Evolutionary conservation across 176 grass and related monocot species (phyloP), one percentile per base, ranked within the genome.

Genomic region (Aegilops umbellulata): DNA sequence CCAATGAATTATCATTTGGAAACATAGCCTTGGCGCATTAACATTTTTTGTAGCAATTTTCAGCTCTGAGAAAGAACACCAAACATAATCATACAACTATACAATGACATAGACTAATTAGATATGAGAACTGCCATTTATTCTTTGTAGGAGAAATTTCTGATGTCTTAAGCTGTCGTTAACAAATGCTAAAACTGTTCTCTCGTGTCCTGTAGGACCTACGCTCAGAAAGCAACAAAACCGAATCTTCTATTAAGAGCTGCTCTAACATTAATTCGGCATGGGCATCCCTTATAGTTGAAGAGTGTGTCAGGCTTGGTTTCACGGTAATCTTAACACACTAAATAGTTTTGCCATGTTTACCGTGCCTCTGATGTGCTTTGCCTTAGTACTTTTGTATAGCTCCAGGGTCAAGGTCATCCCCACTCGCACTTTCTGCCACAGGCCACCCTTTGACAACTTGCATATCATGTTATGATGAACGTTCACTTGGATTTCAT

Each of bases 401-500:
- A 89, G 96, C 96, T 83, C 96, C 93, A 86, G 96, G 93, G 84
- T 98, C 93, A 29, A 93, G 96, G 88, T 98, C 96, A 80, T 98
- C 91, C 81, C 96, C 93, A 80, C 96, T 98, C 88, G 93, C 96
- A 55, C 89, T 95, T 83, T 87, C 88, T 87, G 93, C 96, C 77
- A 88, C 87, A 82, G 58, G 74, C 74, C 96, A 98, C 92, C 84
- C 91, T 64, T 87, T 81, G 60, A 88, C 93, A 89, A 95, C 84
- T 80, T 98, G 96, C 84, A 89, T 95, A 87, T 98, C 96, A 55
- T 98, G 93, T 90, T 98, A 92, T 76, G 96, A 98, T 86, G 96
- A 98, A 77, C 92, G 93, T 26, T 98, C 96, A 86, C 96, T 98
- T 80, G 96, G 91, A 92, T 98, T 98, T 92, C 87, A 98, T 89